These are phyloP conservation scores for Eucalyptus regnans DNA, from an alignment of 345 rosid species.

Conservation along the genomic window DNA sequence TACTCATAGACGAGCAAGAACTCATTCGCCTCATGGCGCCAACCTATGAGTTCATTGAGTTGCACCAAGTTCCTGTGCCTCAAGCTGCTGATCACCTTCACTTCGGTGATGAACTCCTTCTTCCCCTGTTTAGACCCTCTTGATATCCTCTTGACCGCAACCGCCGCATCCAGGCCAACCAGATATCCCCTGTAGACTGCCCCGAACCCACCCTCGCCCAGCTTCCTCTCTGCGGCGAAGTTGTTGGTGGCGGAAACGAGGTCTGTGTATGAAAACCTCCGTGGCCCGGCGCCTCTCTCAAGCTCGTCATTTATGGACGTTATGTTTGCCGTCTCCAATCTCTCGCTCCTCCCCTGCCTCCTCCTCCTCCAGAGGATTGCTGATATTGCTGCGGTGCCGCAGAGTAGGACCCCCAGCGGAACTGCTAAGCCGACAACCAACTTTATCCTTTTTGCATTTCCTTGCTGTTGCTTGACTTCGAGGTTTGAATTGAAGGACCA, in stretches of 20 bases:
- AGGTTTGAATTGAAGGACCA: conserved; percentile 5
- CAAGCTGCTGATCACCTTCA: conserved; percentile 11
- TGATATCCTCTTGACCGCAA: conserved; percentile 11
- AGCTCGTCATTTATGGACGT: conserved; percentile 13
- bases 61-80: conserved; percentile 18
- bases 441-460: not conserved
- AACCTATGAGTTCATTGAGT: conserved; percentile 19
- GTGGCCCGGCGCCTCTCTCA: conserved; percentile 2
- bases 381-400: accelerated
- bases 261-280: conserved; percentile 2
- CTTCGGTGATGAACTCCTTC: conserved; percentile 12
- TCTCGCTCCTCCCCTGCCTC: not conserved
- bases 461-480: not conserved
- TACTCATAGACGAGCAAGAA: conserved; percentile 13
- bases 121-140: conserved; percentile 6
- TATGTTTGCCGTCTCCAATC: not conserved
- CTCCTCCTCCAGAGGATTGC: not conserved
- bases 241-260: not conserved
- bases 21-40: conserved; percentile 14
- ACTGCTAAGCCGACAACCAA: not conserved
- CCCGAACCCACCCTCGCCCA: conserved; percentile 20
- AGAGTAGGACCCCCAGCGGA: not conserved
- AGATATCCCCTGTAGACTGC: conserved; percentile 11
- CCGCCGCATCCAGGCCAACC: not conserved
- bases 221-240: conserved; percentile 1